phyloP scores from a whole-genome alignment of 805 yeast genomes.

The Zygotorulaspora chibaensis region DNA sequence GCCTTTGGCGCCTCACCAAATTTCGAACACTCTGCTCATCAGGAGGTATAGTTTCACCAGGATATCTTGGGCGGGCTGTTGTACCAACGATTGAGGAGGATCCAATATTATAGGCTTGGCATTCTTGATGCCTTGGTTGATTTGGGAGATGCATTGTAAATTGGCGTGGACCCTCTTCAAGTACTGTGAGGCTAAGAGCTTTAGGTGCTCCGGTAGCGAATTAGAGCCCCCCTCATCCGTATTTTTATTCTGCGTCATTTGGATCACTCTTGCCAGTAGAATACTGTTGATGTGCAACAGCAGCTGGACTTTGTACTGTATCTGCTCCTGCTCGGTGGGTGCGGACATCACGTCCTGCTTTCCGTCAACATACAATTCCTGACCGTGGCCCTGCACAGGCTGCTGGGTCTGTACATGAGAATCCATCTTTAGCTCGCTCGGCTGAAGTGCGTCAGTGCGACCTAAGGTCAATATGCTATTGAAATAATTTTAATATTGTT shows the following conservation, averaged over 20 bases:
- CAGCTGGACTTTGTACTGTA: constrained; percentile 34
- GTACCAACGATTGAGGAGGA: constrained; percentile 21
- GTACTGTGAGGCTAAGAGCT: constrained; percentile 27
- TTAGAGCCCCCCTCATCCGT: constrained; percentile 9
- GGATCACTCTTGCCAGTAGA: constrained; percentile 26
- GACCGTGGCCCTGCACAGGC: constrained; percentile 28
- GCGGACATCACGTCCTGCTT: neutral
- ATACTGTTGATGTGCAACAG: constrained; percentile 35
- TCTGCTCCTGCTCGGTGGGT: constrained; percentile 24
- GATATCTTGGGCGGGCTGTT: constrained; percentile 27
- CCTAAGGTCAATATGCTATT: no score
- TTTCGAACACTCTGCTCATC: constrained; percentile 33
- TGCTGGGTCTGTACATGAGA: neutral
- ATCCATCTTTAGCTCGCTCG: neutral
- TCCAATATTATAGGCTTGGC: constrained; percentile 31
- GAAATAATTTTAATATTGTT: neutral
- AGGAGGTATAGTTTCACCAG: constrained; percentile 31
- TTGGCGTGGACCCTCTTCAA: constrained; percentile 35
- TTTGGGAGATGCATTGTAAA: constrained; percentile 35
- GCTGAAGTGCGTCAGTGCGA: no score
- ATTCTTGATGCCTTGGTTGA: constrained; percentile 28
- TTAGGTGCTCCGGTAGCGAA: constrained; percentile 26
- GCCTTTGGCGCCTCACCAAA: constrained; percentile 22
- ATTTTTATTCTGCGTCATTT: constrained; percentile 24
- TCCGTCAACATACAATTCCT: constrained; percentile 44